These are phyloP conservation scores for Curvularia sp. DNA, from an alignment of 2,329 filamentous ascomycete genomes.

Conservation along the genomic window DNA sequence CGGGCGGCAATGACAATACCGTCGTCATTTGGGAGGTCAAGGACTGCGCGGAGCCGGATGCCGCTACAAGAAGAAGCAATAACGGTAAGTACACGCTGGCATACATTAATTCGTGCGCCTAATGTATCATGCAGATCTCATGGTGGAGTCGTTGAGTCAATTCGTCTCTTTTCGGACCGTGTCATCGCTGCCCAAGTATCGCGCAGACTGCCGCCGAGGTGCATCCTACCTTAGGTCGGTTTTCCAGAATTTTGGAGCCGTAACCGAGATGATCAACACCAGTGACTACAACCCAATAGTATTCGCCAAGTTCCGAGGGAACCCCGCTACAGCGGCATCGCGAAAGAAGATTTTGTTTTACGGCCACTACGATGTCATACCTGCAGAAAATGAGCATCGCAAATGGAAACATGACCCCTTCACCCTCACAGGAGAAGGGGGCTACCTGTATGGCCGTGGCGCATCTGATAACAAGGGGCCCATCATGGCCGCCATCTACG, in stretches of 20 bases:
- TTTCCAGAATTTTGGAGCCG: constrained; percentile 89
- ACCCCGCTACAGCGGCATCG: constrained; percentile 67
- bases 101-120: constrained; percentile 21
- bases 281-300: constrained; percentile 91
- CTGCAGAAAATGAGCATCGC: constrained; percentile 79
- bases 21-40: constrained; percentile 86
- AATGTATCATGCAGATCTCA: constrained; percentile 59
- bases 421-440: constrained; percentile 84
- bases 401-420: constrained; percentile 93
- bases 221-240: constrained; percentile 89
- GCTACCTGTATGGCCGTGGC: constrained; percentile 94
- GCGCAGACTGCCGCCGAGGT: constrained; percentile 89
- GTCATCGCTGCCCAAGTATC: constrained; percentile 83
- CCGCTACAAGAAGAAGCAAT: constrained; percentile 59
- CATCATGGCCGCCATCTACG: constrained; percentile 91
- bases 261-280: constrained; percentile 82
- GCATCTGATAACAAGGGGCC: constrained; percentile 98
- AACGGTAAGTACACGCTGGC: constrained; percentile 56
- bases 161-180: constrained; percentile 93
- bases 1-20: constrained; percentile 89
- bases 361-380: constrained; percentile 96
- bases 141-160: constrained; percentile 72
- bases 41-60: constrained; percentile 60
- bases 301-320: constrained; percentile 84
- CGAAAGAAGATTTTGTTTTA: constrained; percentile 94